These are phyloP conservation scores for Leccinum uliginosum DNA, from an alignment of 768 basidiomycete species.

Conservation along the genomic window DNA sequence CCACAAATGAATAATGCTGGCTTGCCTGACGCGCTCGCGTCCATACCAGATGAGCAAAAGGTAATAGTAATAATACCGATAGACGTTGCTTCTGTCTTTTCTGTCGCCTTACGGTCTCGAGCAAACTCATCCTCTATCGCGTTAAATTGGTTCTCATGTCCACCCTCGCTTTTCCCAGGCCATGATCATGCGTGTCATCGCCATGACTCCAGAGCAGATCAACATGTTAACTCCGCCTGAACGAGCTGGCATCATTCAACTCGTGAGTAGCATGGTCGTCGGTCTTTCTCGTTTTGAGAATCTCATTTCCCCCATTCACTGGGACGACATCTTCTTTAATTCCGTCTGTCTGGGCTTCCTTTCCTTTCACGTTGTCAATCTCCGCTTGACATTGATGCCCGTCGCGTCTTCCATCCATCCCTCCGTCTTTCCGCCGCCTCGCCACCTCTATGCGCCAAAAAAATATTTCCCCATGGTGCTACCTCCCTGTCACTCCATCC, in stretches of 20 bases:
- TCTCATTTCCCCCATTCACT: too few species aligned
- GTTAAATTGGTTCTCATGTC: slow-evolving; percentile 12
- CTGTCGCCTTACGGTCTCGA: neutral
- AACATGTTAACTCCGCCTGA: slow-evolving; percentile 68
- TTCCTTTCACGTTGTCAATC: neutral
- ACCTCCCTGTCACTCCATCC: slow-evolving; percentile 7
- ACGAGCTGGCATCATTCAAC: slow-evolving; percentile 72
- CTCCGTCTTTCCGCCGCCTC: slow-evolving; percentile 13
- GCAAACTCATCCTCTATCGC: neutral
- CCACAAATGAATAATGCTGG: slow-evolving; percentile 18
- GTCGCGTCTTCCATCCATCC: neutral
- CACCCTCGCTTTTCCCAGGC: slow-evolving; percentile 37
- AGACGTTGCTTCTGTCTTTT: slow-evolving; percentile 5
- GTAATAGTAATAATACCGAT: slow-evolving; percentile 32
- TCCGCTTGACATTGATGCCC: slow-evolving; percentile 27
- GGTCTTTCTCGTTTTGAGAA: neutral
- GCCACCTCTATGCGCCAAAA: slow-evolving; percentile 2
- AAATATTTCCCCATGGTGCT: slow-evolving; percentile 12
- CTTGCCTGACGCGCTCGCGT: slow-evolving; percentile 51
- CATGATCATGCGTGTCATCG: slow-evolving; percentile 73
- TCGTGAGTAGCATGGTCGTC: slow-evolving; percentile 49
- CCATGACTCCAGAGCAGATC: slow-evolving; percentile 85
- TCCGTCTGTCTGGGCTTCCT: too few species aligned
- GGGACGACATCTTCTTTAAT: neutral
- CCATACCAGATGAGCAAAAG: slow-evolving; percentile 68